phyloP scores from a whole-genome alignment of 345 rosid genomes.

The Euphorbia pulcherrima region DNA sequence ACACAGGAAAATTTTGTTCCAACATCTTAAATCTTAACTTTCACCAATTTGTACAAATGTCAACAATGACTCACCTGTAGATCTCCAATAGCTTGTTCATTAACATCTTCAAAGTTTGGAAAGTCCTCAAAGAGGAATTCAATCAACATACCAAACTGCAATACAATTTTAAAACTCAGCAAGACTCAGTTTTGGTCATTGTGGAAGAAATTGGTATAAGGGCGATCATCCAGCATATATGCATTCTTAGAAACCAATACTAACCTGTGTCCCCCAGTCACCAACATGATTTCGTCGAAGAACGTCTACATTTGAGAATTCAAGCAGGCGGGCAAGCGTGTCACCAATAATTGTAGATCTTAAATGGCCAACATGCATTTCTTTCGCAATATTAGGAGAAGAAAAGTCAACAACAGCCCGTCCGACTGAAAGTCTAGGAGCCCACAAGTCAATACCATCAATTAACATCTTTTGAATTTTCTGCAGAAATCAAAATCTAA shows the following conservation, averaged over 20 bases:
- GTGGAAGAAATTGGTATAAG: neutral
- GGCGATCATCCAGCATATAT: neutral
- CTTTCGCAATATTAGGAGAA: conserved; percentile 98
- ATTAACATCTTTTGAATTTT: conserved; percentile 73
- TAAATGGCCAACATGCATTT: conserved; percentile 99
- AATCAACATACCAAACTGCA: conserved; percentile 97
- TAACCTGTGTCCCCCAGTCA: conserved; percentile 99
- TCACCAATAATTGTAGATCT: conserved; percentile 97
- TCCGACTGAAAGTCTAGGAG: conserved; percentile 59
- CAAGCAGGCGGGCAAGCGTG: conserved; percentile 88
- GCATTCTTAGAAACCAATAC: conserved; percentile 8
- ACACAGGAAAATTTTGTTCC: neutral
- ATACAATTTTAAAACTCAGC: conserved; percentile 16
- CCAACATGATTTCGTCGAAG: conserved; percentile 98
- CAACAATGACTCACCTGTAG: conserved; percentile 63
- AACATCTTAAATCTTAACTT: conserved; percentile 1
- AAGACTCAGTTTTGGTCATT: neutral
- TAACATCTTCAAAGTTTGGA: conserved; percentile 61
- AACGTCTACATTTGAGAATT: conserved; percentile 81
- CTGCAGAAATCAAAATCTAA: conserved; percentile 39
- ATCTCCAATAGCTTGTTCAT: conserved; percentile 80
- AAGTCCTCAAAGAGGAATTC: conserved; percentile 81
- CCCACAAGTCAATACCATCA: conserved; percentile 80
- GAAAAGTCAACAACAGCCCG: conserved; percentile 95
- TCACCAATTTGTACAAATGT: neutral